Conservation (phyloP, 331 rosid genomes). For the Malus hybrid region DNA sequence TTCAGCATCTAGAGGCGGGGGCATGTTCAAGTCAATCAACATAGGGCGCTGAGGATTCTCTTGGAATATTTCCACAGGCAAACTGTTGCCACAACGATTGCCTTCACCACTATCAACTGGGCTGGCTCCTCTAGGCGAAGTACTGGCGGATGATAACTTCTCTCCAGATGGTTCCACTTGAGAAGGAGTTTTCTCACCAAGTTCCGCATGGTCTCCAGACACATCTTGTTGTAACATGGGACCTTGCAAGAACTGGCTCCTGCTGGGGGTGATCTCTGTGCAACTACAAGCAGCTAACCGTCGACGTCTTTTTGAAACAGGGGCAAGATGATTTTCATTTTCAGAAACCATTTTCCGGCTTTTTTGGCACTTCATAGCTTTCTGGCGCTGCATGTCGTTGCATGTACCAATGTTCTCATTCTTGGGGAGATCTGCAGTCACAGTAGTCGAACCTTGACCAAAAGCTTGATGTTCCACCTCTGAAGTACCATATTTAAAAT, state of each 20-base stretch:
- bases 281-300: conserved; percentile 34
- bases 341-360: conserved; percentile 24
- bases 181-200: conserved; percentile 17
- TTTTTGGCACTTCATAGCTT: conserved; percentile 25
- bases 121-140: conserved; percentile 30
- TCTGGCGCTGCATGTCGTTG: conserved; percentile 16
- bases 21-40: conserved; percentile 66
- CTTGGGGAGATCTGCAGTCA: conserved; percentile 10
- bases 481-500: conserved; percentile 25
- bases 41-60: conserved; percentile 35
- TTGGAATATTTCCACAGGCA: conserved; percentile 30
- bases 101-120: conserved; percentile 26
- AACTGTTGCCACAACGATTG: conserved; percentile 19
- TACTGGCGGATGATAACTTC: conserved; percentile 22
- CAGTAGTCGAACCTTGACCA: background rate
- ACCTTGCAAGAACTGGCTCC: conserved; percentile 21
- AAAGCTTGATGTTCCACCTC: conserved; percentile 26
- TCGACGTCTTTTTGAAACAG: conserved; percentile 37
- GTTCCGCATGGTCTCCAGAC: conserved; percentile 20
- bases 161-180: conserved; percentile 23
- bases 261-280: conserved; percentile 25
- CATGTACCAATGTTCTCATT: conserved; percentile 17
- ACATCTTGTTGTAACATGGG: conserved; percentile 39
- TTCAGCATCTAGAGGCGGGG: conserved; percentile 51
- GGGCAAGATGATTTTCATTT: conserved; percentile 20